A percentile compares a stretch with the other conserved stretches of the same genome.
These are phyloP conservation scores for Cercospora canescens DNA, from an alignment of 2,329 filamentous ascomycete species.

Conservation along the genomic window DNA sequence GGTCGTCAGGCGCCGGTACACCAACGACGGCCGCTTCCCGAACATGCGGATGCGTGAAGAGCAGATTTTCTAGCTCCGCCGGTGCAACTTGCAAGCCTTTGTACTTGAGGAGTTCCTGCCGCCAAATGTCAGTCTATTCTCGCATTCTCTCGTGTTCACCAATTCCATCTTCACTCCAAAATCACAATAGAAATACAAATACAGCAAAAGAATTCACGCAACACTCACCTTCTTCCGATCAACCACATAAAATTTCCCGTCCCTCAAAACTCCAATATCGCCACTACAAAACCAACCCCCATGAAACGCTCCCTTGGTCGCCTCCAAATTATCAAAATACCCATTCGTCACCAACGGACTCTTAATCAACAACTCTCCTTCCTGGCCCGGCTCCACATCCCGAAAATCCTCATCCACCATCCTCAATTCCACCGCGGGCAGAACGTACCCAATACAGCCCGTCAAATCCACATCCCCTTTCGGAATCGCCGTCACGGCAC, in stretches of 20 bases:
- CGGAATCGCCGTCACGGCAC: conserved; percentile 39
- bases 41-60: conserved; percentile 44
- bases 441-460: conserved; percentile 36
- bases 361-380: conserved; percentile 28
- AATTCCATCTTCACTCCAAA: no score
- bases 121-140: not conserved
- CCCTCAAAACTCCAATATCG: conserved; percentile 74
- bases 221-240: conserved; percentile 57
- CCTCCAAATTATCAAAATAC: conserved; percentile 72
- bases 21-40: conserved; percentile 48
- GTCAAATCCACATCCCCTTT: conserved; percentile 37
- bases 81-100: conserved; percentile 48
- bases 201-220: no score
- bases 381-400: conserved; percentile 41
- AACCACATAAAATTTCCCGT: conserved; percentile 81
- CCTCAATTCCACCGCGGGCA: conserved; percentile 43
- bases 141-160: not conserved
- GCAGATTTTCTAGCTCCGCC: conserved; percentile 48
- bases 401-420: conserved; percentile 46
- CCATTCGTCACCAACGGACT: conserved; percentile 54
- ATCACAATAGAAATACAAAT: no score
- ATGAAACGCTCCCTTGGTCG: conserved; percentile 67
- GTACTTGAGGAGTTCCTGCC: conserved; percentile 64
- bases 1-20: conserved; percentile 46
- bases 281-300: conserved; percentile 90